Evolutionary conservation across 169 alveolate genomes (phyloP), one percentile per base, ranked within the genome.

Genomic region (Plasmodium knowlesi): DNA sequence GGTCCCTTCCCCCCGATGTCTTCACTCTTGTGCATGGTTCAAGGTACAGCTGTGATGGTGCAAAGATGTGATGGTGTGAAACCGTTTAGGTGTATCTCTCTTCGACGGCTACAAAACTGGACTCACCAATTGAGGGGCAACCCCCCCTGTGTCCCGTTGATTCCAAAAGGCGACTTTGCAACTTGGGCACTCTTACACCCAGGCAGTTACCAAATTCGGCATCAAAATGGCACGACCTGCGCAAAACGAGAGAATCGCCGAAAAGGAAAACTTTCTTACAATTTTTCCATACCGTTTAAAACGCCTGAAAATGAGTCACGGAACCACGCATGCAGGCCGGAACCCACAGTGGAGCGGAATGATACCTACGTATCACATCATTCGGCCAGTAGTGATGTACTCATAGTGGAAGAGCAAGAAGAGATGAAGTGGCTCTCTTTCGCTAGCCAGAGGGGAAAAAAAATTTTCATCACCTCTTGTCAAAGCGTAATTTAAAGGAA

Each of bases 21-120:
- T 39, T 88, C 88, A 81, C 80, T 79, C 50, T 80, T 89, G 81
- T 89, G 91, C 90, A 81, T 89, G 81, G 81, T 10, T 89, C 72
- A 5, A 30, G 46, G 14, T 4, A n/a, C 41, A 22, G 46, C 61
- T 50, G 19, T 2, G 76, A 22, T 67, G 76, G 32, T 61, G 74
- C 57, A 39, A 43, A 46, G 19, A 2, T 46, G 57, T 12, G 57
- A 12, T 12, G n/a, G 0, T 46, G 19, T 10, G 54, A 43, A 46
- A 8, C 61, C 61, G 8, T 22, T 16, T 12, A 50, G 9, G 22
- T 14, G 61, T 50, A 12, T 22, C 9, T 50, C 22, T 3, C 61
- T 50, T 50, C 22, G 61, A 19, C 2, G 22, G 61, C 61, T 1
- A 50, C 61, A 16, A 19, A 50, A 50, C 25, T 50, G 25, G 22